Evolutionary conservation across 495 filamentous ascomycete species (phyloP).

Genomic region (Zalerion maritima): DNA sequence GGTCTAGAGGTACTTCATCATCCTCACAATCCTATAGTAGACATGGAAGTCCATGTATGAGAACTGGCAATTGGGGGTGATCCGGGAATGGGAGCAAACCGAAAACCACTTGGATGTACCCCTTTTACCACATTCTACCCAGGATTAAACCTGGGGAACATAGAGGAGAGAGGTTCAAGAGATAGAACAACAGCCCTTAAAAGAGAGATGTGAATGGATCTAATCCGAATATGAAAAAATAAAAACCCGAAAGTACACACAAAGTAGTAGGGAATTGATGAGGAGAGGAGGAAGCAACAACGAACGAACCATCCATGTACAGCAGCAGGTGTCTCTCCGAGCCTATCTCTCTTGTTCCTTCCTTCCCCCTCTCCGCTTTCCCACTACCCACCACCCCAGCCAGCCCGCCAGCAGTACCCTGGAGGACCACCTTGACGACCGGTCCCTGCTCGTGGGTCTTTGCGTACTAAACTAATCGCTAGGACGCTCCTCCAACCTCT

Average conservation of each 20-base stretch:
- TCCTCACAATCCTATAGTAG: no score
- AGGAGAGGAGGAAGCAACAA: background rate
- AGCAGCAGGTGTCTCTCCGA: conserved; percentile 8
- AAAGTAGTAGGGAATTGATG: background rate
- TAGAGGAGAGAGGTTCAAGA: background rate
- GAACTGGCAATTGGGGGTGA: background rate
- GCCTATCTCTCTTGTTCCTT: conserved; percentile 5
- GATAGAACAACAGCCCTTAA: background rate
- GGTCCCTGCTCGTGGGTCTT: no score
- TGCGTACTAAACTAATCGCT: no score
- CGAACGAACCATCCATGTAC: conserved; percentile 4
- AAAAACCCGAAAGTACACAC: no score
- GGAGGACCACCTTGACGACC: no score
- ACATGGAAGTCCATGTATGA: conserved; percentile 1
- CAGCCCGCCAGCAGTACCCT: conserved; percentile 2
- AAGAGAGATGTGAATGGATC: background rate
- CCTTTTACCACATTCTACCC: background rate
- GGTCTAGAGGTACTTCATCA: no score
- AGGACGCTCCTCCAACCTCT: no score
- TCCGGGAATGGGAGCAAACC: background rate
- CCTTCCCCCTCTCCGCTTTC: conserved; percentile 1
- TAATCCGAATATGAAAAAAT: no score
- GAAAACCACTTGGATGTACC: background rate
- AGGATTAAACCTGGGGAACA: no score
- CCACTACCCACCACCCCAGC: conserved; percentile 1